Conservation (phyloP, 345 rosid species). For the Acer campestre region DNA sequence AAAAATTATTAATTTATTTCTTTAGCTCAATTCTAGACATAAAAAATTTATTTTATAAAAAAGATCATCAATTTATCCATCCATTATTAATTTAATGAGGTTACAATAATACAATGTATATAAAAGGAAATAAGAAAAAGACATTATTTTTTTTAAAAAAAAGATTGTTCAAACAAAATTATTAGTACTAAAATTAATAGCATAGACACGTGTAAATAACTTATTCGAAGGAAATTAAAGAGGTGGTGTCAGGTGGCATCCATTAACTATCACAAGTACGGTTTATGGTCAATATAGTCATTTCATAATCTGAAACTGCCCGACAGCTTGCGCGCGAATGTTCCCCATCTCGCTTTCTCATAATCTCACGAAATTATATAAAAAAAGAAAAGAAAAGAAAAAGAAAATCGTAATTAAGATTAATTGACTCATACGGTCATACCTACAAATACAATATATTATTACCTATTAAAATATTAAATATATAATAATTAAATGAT, state of each 20-base stretch:
- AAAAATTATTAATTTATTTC: too few species aligned
- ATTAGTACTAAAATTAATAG: not conserved
- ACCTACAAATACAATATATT: not conserved
- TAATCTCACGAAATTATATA: not conserved
- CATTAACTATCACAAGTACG: not conserved
- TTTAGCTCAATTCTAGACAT: too few species aligned
- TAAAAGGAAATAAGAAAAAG: too few species aligned
- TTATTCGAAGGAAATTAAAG: not conserved
- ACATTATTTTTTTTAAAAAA: too few species aligned
- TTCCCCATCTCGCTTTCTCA: not conserved
- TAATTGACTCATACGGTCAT: not conserved
- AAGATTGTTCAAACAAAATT: too few species aligned
- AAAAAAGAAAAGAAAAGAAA: too few species aligned
- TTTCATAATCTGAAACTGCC: not conserved
- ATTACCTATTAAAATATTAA: not conserved
- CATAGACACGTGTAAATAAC: not conserved
- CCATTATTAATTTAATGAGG: too few species aligned
- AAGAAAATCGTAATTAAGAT: not conserved
- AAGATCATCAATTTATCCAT: too few species aligned
- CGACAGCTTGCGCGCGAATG: slow-evolving; percentile 20
- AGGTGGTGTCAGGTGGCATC: not conserved
- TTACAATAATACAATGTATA: too few species aligned
- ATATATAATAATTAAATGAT: slow-evolving; percentile 9
- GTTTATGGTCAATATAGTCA: not conserved
- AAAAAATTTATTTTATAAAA: too few species aligned